phyloP scores from a whole-genome alignment of 805 yeast species.

The Saturnispora ahearnii region DNA sequence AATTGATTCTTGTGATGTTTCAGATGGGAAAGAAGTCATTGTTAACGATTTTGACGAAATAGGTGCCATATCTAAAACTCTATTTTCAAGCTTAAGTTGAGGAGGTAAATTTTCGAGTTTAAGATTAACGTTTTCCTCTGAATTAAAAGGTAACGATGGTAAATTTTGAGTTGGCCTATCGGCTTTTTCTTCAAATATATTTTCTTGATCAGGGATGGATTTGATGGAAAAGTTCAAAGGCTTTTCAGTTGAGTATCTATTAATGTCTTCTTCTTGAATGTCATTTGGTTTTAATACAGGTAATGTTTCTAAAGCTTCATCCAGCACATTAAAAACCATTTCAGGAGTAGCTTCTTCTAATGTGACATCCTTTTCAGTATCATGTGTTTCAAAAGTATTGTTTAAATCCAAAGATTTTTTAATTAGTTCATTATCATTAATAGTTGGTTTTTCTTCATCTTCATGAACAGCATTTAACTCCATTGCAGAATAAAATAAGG shows the following conservation, averaged over 20 bases:
- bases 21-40: background rate
- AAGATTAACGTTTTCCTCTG: background rate
- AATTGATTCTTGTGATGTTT: background rate
- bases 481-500: slow-evolving; percentile 1
- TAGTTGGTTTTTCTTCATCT: background rate
- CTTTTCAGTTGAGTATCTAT: slow-evolving; percentile 4
- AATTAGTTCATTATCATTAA: background rate
- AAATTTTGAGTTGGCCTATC: background rate
- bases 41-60: background rate
- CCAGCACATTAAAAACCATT: background rate
- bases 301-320: background rate
- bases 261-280: background rate
- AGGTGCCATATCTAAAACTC: background rate
- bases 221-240: slow-evolving; percentile 1
- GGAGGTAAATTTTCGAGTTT: background rate
- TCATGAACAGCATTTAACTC: background rate
- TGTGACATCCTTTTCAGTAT: background rate
- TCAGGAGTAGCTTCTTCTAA: background rate
- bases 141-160: background rate
- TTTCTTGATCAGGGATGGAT: background rate
- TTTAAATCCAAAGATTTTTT: background rate
- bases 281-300: background rate
- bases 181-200: background rate
- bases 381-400: background rate
- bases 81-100: background rate